Conservation (phyloP, 1,284 basidiomycete genomes). For the Moesziomyces sp. region DNA sequence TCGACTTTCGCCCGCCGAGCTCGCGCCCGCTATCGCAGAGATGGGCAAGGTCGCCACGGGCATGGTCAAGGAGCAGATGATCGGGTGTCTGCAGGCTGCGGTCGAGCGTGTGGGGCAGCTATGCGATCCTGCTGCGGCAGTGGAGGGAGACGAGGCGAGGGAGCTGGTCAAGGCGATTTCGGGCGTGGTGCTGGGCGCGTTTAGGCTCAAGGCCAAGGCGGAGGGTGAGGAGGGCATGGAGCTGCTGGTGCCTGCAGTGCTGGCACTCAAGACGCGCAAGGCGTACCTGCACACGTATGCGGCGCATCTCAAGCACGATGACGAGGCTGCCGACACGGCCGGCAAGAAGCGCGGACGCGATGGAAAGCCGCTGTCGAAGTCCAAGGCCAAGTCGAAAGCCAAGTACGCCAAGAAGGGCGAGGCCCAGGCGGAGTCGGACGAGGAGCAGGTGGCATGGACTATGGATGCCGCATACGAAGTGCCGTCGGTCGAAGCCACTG, state of each 20-base stretch:
- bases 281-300: constrained; percentile 40
- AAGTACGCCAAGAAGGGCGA: constrained; percentile 14
- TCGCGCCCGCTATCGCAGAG: constrained; percentile 11
- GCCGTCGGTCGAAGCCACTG: constrained; percentile 14
- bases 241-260: constrained; percentile 34
- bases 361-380: constrained; percentile 17
- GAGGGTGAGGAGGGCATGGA: constrained; percentile 13
- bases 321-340: constrained; percentile 5
- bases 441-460: constrained; percentile 21
- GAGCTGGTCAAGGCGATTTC: constrained; percentile 23
- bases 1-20: constrained; percentile 14
- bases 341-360: constrained; percentile 24
- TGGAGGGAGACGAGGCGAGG: constrained; percentile 12
- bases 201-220: constrained; percentile 15
- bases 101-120: constrained; percentile 26
- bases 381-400: constrained; percentile 6
- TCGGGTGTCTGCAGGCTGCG: constrained; percentile 28
- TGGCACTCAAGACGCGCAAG: constrained; percentile 45
- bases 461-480: constrained; percentile 31
- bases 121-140: neutral
- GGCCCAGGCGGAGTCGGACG: constrained; percentile 5
- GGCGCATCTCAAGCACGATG: constrained; percentile 14
- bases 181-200: constrained; percentile 25
- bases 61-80: constrained; percentile 46
- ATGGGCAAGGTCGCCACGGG: constrained; percentile 25